These are phyloP conservation scores for Avena insularis DNA, from an alignment of 176 grass and related monocot genomes.

Conservation along the genomic window DNA sequence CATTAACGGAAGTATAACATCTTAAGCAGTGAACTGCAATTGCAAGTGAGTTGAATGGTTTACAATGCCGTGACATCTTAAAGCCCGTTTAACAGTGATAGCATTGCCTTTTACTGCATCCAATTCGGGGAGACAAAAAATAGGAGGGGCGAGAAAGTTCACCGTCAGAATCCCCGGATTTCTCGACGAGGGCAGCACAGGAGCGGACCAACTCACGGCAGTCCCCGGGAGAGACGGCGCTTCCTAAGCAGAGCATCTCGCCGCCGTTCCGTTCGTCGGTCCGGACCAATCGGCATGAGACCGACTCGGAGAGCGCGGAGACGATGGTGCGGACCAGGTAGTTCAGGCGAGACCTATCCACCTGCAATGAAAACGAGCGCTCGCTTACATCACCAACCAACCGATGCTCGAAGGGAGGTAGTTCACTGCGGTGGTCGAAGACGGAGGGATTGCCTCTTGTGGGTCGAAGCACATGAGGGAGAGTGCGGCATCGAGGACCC, in stretches of 20 bases:
- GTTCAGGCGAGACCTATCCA: constrained; percentile 55
- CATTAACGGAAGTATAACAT: background rate
- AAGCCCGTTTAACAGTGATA: background rate
- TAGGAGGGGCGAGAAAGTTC: background rate
- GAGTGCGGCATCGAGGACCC: constrained; percentile 75
- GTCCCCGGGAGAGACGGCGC: constrained; percentile 50
- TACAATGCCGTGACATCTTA: background rate
- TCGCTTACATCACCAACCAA: constrained; percentile 6
- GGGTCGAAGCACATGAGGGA: constrained; percentile 84
- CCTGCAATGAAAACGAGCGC: constrained; percentile 34
- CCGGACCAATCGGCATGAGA: constrained; percentile 51
- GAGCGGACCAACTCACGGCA: constrained; percentile 58
- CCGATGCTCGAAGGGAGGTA: background rate
- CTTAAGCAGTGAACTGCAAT: background rate
- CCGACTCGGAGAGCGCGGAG: constrained; percentile 58
- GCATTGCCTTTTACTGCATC: background rate
- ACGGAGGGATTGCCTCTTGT: constrained; percentile 34
- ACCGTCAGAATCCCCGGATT: constrained; percentile 62
- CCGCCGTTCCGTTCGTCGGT: background rate
- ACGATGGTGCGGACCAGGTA: constrained; percentile 60
- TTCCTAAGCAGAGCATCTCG: constrained; percentile 59
- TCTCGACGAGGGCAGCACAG: constrained; percentile 48
- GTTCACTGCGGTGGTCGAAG: background rate
- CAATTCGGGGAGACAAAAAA: background rate
- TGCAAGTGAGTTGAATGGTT: background rate